Evolutionary conservation across 495 filamentous ascomycete species (phyloP).

Genomic region (Clohesyomyces aquaticus): DNA sequence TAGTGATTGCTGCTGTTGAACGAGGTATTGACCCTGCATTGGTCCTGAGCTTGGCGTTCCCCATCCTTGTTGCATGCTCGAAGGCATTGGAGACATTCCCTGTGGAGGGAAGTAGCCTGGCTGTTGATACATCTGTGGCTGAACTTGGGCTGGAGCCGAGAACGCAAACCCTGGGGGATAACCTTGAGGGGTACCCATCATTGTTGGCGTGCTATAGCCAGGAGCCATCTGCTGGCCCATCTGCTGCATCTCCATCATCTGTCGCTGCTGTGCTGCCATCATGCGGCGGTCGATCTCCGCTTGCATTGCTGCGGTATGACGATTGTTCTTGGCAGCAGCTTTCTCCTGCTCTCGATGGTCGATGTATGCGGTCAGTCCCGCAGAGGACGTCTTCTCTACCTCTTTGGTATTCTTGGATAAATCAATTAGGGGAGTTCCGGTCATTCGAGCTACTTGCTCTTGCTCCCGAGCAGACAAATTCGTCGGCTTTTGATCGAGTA

Average conservation of each 20-base stretch:
- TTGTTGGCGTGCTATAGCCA: conserved; percentile 10
- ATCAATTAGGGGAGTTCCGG: conserved; percentile 69
- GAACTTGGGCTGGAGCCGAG: conserved; percentile 25
- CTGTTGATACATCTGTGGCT: conserved; percentile 27
- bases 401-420: conserved; percentile 27
- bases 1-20: conserved; percentile 30
- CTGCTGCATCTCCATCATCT: conserved; percentile 38
- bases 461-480: conserved; percentile 91
- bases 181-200: conserved; percentile 29
- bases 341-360: conserved; percentile 38
- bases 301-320: conserved; percentile 34
- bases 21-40: conserved; percentile 32
- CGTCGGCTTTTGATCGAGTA: conserved; percentile 41
- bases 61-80: conserved; percentile 22
- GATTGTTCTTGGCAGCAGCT: conserved; percentile 26
- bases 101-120: conserved; percentile 35
- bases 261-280: conserved; percentile 34
- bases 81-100: conserved; percentile 1
- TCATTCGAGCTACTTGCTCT: conserved; percentile 86
- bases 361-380: conserved; percentile 33
- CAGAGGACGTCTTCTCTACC: conserved; percentile 18
- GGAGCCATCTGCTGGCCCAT: conserved; percentile 28
- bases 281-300: conserved; percentile 36
- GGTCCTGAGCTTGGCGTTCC: conserved; percentile 28
- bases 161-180: conserved; percentile 25